These are phyloP conservation scores for Pestalotiopsis sp. DNA, from an alignment of 2,329 filamentous ascomycete species.

Conservation along the genomic window DNA sequence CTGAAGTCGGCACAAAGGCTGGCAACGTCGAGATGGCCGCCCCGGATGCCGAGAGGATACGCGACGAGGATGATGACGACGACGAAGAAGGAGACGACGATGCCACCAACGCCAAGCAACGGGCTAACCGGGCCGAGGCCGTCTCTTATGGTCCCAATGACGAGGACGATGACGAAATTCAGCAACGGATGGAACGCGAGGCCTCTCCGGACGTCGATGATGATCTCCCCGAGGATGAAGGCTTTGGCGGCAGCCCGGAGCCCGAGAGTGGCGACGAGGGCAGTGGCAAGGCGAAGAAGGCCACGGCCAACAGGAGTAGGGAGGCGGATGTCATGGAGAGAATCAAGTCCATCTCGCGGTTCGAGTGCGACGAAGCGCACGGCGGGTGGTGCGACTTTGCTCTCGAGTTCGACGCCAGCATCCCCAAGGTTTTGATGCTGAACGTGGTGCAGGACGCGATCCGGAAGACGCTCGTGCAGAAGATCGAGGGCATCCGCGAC, in stretches of 20 bases:
- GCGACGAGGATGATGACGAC: constrained; percentile 58
- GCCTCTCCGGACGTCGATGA: constrained; percentile 59
- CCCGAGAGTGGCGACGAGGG: constrained; percentile 43
- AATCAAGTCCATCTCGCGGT: constrained; percentile 69
- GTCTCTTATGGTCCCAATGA: constrained; percentile 92
- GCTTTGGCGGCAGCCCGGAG: constrained; percentile 50
- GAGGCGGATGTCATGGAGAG: constrained; percentile 66
- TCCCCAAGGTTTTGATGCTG: constrained; percentile 91
- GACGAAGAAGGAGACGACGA: constrained; percentile 80
- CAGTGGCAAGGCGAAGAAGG: constrained; percentile 27
- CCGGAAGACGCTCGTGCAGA: constrained; percentile 80
- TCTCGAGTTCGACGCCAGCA: constrained; percentile 77
- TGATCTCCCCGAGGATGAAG: constrained; percentile 57
- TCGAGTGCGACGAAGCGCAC: constrained; percentile 75
- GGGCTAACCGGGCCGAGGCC: constrained; percentile 76
- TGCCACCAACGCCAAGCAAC: constrained; percentile 72
- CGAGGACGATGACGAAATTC: constrained; percentile 82
- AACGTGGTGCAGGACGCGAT: constrained; percentile 84
- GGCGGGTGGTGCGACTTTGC: constrained; percentile 80
- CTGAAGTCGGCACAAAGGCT: constrained; percentile 65
- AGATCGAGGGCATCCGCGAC: constrained; percentile 74
- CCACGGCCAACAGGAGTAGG: constrained; percentile 45
- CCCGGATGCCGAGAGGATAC: constrained; percentile 31
- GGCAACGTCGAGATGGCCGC: constrained; percentile 56
- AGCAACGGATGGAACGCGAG: constrained; percentile 62